Percentiles rank a stretch among this genome's conserved stretches.
Conservation (phyloP, 1,139 yeast genomes). For the Geotrichum candidum region DNA sequence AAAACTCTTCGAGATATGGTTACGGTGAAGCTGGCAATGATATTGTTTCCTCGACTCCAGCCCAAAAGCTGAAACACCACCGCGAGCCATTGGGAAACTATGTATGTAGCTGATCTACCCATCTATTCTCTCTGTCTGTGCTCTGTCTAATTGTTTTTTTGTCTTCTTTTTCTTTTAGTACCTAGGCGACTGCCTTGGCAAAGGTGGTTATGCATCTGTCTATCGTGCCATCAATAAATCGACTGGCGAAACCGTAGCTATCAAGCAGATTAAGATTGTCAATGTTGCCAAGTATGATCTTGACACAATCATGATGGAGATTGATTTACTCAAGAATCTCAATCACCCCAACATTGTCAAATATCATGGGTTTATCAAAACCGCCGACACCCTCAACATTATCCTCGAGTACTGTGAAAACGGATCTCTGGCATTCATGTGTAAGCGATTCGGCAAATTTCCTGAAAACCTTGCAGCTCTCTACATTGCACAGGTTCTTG, state of each 20-base stretch:
- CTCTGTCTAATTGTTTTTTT: not conserved
- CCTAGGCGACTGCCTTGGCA: constrained; percentile 56
- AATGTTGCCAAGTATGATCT: constrained; percentile 33
- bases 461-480: constrained; percentile 57
- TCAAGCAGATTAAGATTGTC: constrained; percentile 68
- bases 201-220: constrained; percentile 77
- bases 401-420: constrained; percentile 75
- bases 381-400: constrained; percentile 59
- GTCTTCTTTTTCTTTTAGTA: constrained; percentile 24
- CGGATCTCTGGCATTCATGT: constrained; percentile 72
- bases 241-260: constrained; percentile 71
- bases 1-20: constrained; percentile 13
- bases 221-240: constrained; percentile 58
- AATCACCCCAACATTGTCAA: constrained; percentile 88
- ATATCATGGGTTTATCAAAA: constrained; percentile 81
- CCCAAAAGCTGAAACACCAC: constrained; percentile 11
- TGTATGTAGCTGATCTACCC: constrained; percentile 2
- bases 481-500: constrained; percentile 64
- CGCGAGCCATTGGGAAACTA: constrained; percentile 13
- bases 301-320: constrained; percentile 39
- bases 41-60: constrained; percentile 16
- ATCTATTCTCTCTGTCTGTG: not conserved
- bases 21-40: constrained; percentile 12
- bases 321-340: constrained; percentile 54
- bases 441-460: constrained; percentile 47